These are phyloP conservation scores for Zygoascus tannicola DNA, from an alignment of 805 yeast species.

Conservation along the genomic window DNA sequence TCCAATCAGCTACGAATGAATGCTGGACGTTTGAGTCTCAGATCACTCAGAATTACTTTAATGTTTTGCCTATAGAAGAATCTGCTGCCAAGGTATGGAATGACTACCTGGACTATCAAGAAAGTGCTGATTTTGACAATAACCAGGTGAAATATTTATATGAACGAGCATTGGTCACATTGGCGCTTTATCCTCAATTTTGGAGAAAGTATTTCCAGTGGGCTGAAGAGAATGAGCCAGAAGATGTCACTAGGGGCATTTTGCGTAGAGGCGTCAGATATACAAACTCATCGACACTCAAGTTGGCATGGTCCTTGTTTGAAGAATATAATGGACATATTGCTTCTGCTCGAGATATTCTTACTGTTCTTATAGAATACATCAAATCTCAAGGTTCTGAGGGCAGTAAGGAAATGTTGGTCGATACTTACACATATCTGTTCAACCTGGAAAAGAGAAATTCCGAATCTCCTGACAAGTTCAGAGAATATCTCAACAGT, in stretches of 20 bases:
- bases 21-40: constrained; percentile 73
- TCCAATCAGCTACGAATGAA: constrained; percentile 44
- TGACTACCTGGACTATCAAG: constrained; percentile 51
- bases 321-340: constrained; percentile 25
- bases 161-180: constrained; percentile 52
- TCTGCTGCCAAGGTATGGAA: constrained; percentile 51
- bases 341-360: constrained; percentile 24
- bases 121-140: constrained; percentile 20
- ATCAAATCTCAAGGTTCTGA: background rate
- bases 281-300: constrained; percentile 25
- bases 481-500: background rate
- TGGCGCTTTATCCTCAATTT: constrained; percentile 48
- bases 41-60: constrained; percentile 51
- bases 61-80: constrained; percentile 37
- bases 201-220: constrained; percentile 68
- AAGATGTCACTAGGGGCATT: constrained; percentile 30
- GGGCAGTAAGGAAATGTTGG: background rate
- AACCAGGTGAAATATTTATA: constrained; percentile 40
- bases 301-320: constrained; percentile 27
- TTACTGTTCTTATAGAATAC: constrained; percentile 6
- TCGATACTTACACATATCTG: background rate
- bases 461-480: background rate
- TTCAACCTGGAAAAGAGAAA: constrained; percentile 1
- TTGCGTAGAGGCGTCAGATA: constrained; percentile 43
- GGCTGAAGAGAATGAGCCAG: constrained; percentile 21